phyloP scores from a whole-genome alignment of 805 yeast genomes.

The Jamesozyma spencerorum region DNA sequence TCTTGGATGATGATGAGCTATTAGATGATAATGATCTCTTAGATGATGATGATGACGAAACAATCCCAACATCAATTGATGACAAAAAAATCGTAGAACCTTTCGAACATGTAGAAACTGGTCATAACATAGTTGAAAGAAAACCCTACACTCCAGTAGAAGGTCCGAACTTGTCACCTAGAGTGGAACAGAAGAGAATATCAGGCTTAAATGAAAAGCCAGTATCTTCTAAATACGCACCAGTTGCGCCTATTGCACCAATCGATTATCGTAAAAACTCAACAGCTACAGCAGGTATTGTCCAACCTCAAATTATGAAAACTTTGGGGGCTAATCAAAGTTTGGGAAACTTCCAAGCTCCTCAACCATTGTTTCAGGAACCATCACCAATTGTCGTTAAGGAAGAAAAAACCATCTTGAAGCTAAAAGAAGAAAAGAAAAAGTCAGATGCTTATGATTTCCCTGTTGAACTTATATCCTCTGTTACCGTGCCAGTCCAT shows the following conservation, averaged over 20 bases:
- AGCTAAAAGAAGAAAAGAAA: conserved; percentile 40
- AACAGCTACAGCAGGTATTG: background rate
- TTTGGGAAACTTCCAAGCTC: background rate
- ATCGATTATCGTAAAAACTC: background rate
- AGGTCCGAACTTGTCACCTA: no score
- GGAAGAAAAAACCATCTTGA: conserved; percentile 20
- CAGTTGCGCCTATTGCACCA: background rate
- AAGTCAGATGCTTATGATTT: conserved; percentile 74
- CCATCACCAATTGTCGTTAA: background rate
- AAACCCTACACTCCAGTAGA: no score
- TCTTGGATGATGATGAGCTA: conserved; percentile 37
- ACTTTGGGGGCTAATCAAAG: background rate
- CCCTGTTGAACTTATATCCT: conserved; percentile 46
- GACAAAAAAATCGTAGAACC: background rate
- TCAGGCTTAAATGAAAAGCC: no score
- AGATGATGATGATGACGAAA: conserved; percentile 15
- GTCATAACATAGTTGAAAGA: no score
- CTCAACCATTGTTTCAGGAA: background rate
- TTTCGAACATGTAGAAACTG: no score
- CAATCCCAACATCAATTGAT: background rate
- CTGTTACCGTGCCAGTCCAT: conserved; percentile 28
- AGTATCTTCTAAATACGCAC: conserved; percentile 1
- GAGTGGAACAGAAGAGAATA: background rate
- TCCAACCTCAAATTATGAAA: background rate
- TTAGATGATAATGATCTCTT: conserved; percentile 34